phyloP scores from a whole-genome alignment of 495 filamentous ascomycete genomes.

The Corynascus novoguineensis region DNA sequence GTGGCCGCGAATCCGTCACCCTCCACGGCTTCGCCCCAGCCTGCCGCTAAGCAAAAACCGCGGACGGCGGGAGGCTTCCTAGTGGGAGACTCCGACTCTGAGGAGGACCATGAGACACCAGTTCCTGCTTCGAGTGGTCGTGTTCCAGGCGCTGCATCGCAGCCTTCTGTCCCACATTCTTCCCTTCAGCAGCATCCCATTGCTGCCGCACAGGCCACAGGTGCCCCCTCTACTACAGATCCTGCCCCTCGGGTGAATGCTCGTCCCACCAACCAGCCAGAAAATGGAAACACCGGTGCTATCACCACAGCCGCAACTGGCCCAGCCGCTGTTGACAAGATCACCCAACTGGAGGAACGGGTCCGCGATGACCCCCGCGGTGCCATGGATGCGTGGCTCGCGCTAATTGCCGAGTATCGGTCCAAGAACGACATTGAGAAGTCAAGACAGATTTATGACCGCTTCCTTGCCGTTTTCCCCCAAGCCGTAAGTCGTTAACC shows the following conservation, averaged over 20 bases:
- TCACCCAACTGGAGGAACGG: slow-evolving; percentile 83
- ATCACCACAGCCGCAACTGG: slow-evolving; percentile 8
- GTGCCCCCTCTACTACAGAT: slow-evolving; percentile 13
- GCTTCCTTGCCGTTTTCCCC: slow-evolving; percentile 82
- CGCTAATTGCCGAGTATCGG: slow-evolving; percentile 78
- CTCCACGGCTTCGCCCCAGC: slow-evolving; percentile 32
- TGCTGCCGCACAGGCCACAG: slow-evolving; percentile 21
- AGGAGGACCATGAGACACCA: slow-evolving; percentile 37
- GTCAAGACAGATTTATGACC: slow-evolving; percentile 72
- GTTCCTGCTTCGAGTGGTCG: slow-evolving; percentile 19
- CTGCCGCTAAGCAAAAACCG: slow-evolving; percentile 53
- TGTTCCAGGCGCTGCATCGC: slow-evolving; percentile 11
- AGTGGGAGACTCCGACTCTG: slow-evolving; percentile 61
- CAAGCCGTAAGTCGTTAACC: slow-evolving; percentile 67
- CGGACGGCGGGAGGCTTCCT: slow-evolving; percentile 76
- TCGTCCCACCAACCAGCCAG: slow-evolving; percentile 9
- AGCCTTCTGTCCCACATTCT: slow-evolving; percentile 13
- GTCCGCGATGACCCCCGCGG: slow-evolving; percentile 87
- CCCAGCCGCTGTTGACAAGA: slow-evolving; percentile 58
- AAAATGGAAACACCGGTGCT: slow-evolving; percentile 1
- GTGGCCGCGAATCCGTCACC: slow-evolving; percentile 26
- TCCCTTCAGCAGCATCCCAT: slow-evolving; percentile 26
- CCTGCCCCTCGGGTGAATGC: slow-evolving; percentile 27
- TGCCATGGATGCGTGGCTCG: slow-evolving; percentile 84
- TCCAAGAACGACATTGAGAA: slow-evolving; percentile 76